Evolutionary conservation across 78 protist species (phyloP).

Genomic region (Protostelium mycophagum): DNA sequence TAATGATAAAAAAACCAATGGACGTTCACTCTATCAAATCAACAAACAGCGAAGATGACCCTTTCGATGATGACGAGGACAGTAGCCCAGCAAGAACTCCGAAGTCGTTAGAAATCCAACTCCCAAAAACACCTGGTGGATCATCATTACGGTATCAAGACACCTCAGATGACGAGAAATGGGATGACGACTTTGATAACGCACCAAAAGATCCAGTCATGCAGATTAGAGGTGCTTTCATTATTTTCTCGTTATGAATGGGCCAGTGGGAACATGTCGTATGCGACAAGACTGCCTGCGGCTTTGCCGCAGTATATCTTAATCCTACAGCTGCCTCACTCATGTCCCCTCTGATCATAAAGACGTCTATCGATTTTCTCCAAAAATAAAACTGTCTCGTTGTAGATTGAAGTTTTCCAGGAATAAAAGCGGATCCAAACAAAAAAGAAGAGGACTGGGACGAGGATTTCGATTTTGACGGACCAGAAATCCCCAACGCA

Average conservation of each 20-base stretch:
- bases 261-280: too few relatives aligned
- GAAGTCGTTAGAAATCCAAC: too few relatives aligned
- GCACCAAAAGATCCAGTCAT: neutral
- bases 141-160: neutral
- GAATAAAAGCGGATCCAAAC: slow-evolving; percentile 56
- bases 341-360: too few relatives aligned
- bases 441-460: slow-evolving; percentile 42
- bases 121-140: neutral
- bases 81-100: neutral
- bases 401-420: neutral
- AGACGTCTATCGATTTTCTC: neutral
- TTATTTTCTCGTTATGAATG: too few relatives aligned
- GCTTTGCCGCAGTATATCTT: too few relatives aligned
- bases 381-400: neutral
- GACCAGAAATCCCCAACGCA: slow-evolving; percentile 22
- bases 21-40: neutral
- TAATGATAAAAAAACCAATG: neutral
- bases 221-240: neutral
- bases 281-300: too few relatives aligned
- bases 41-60: neutral
- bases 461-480: slow-evolving; percentile 52
- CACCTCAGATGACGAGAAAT: neutral
- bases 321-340: too few relatives aligned
- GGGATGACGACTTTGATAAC: neutral
- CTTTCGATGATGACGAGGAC: neutral